Base-by-base conservation (phyloP, 2,329 filamentous ascomycete species). In the Akanthomyces muscarius region DNA sequence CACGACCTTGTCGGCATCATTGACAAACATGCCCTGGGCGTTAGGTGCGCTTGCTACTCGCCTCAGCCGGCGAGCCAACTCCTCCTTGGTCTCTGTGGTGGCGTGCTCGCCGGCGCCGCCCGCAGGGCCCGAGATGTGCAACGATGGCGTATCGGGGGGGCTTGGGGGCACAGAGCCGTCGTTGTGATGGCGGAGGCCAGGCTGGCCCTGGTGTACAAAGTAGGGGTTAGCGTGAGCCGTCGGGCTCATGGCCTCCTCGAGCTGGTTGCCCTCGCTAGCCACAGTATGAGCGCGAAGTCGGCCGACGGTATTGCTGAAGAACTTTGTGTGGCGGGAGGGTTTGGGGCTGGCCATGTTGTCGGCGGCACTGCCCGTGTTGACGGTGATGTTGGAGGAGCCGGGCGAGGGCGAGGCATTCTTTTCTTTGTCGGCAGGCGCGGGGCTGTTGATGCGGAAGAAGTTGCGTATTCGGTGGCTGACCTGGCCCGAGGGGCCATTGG, bases 1-100 rank as follows among this genome's bases (percentile, higher is more conserved):
- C 5, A 63, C 23, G 47, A 64, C 41, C 44, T 69, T 69, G 53
- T 63, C 61, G 23, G 61, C 69, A 52, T 67, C 69, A 67, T 83
- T 85, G 70, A 79, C 78, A 71, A 99, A 98, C 41, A 98, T 80
- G 25, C 94, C 95, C 76, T 99, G 95, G 25, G 94, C 92, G 80
- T 99, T 99, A 44, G 95, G 95, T 57, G 95, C 95, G 73, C 94
- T 98, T 61, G 95, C 95, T 61, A 99, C 95, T 73, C 94, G 88
- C 73, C 95, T 87, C 73, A 99, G 80, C 75, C 97, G 97, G 72
- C 95, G 84, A 30, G 95, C 95, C 71, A 98, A 77, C 77, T 98
- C 95, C 76, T 98, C 94, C 76, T 97, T 98, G 50, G 91, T 92
- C 61, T 89, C 89, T 59, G 86, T 87, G 36, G 89, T 89, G 42